Evolutionary conservation across 2,329 filamentous ascomycete species (phyloP), one percentile per base, ranked within the genome.

Genomic region (Colletotrichum liaoningense): DNA sequence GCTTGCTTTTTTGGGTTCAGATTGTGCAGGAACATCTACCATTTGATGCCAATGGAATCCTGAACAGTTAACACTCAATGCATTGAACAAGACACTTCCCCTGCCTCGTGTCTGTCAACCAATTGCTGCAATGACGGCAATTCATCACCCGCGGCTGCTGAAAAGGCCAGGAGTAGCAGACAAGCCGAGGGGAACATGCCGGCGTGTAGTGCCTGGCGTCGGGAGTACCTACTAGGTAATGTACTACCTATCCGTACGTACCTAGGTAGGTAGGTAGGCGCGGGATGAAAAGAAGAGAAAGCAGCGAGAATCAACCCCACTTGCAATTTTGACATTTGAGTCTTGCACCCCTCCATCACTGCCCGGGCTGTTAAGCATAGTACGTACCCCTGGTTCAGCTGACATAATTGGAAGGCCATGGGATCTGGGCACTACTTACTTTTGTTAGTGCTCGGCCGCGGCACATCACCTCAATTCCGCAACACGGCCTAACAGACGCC

Each of bases 321-420:
- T 54, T 69, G 42, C 58, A 42, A 63, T 58, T 63, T 59, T 72
- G 57, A 57, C 69, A 69, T 12, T 42, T 16, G 35, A 35, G 33
- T 35, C 33, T 35, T 35, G 3, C 42, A 54, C 30, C 33, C 33
- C 33, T 35, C 33, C 33, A 35, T 35, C 33, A 35, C 33, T 33
- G 30, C 30, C 30, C 3, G 30, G 30, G 30, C 30, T n/a, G 28
- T 38, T 30, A 42, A n/a, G 24, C 58, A n/a, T 19, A 19, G 26
- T 30, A 7, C 16, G 38, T 42, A 4, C 38, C 7, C 4, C 42
- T 3, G 16, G 19, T 16, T 16, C 8, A n/a, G 42, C 42, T 49
- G 42, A 49, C 42, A 22, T 49, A 49, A n/a, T n/a, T n/a, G n/a
- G n/a, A n/a, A 49, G 19, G 42, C 16, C 3, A 5, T 26, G 19